Evolutionary conservation across 2,329 filamentous ascomycete species (phyloP), one percentile per base, ranked within the genome.

Genomic region (Whalleya microplaca): DNA sequence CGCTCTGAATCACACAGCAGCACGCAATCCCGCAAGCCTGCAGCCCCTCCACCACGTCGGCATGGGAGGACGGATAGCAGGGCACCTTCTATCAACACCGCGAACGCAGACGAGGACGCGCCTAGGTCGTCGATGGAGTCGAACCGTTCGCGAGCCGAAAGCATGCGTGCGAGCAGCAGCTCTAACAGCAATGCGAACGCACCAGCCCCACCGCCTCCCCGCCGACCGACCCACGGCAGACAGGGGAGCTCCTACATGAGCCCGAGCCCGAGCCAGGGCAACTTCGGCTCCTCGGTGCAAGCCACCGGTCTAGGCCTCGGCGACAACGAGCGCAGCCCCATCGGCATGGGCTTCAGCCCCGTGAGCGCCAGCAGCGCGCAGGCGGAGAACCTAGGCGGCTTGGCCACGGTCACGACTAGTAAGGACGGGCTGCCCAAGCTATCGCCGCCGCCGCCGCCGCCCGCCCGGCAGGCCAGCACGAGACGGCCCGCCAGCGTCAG

Each of bases 151-250:
- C 76, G 78, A 7, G 71, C 80, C 3, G 78, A 78, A 19, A 80
- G 77, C 58, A 64, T 77, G 32, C 78, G 78, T 41, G 71, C 74
- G 48, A 73, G 72, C 54, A 66, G 70, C 18, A 71, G 73, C 51
- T 12, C 68, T 60, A 56, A 72, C 27, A 69, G 51, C 42, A 52
- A 43, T 41, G 41, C 51, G 12, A 56, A 59, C 29, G 77, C 75
- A 0, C 83, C 82, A 0, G 77, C 79, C 8, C 83, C 84, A 16
- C 83, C 84, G 18, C 83, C 84, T 1, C 81, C 84, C 8, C 76
- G 83, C 44, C 76, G 84, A 27, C 78, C 77, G 6, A 73, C 73
- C 29, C 74, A 76, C 45, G 67, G 62, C 21, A 64, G 69, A 44
- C 66, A 71, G 40, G 61, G 56, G 2, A 71, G 67, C 51, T 68